phyloP scores from a whole-genome alignment of 306 rosid species.

The Potentilla sterilis region DNA sequence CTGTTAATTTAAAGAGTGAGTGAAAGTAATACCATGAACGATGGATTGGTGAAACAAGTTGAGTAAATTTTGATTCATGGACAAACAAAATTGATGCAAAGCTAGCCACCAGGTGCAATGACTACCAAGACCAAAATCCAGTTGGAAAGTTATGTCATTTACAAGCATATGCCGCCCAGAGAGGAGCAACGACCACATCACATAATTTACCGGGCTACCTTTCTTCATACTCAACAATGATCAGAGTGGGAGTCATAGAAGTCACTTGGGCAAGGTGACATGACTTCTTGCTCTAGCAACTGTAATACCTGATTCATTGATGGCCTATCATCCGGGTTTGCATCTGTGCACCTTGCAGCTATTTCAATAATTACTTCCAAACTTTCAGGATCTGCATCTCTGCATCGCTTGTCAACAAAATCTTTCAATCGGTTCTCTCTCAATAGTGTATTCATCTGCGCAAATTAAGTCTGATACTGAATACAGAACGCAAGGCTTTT shows the following conservation, averaged over 20 bases:
- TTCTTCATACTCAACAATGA: conserved; percentile 26
- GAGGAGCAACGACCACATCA: conserved; percentile 12
- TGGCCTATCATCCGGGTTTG: conserved; percentile 83
- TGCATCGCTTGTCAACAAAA: conserved; percentile 70
- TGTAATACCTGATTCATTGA: conserved; percentile 80
- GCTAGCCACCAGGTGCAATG: background rate
- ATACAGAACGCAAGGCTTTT: background rate
- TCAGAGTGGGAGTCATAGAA: conserved; percentile 87
- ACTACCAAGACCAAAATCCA: background rate
- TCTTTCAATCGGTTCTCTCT: conserved; percentile 71
- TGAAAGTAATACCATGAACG: background rate
- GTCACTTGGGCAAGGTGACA: conserved; percentile 84
- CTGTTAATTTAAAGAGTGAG: too few species aligned
- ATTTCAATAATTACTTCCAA: conserved; percentile 73
- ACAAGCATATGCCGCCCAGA: conserved; percentile 35
- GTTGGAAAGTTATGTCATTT: conserved; percentile 16
- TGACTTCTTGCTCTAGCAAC: conserved; percentile 77
- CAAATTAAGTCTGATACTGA: background rate
- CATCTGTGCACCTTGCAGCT: conserved; percentile 84
- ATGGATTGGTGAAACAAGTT: background rate
- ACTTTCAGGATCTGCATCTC: conserved; percentile 59
- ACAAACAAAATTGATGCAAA: background rate
- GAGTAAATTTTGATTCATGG: background rate
- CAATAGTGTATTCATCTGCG: conserved; percentile 72
- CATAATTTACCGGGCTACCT: background rate